Conservation (phyloP, 768 basidiomycete species). For the Baorangia bicolor region DNA sequence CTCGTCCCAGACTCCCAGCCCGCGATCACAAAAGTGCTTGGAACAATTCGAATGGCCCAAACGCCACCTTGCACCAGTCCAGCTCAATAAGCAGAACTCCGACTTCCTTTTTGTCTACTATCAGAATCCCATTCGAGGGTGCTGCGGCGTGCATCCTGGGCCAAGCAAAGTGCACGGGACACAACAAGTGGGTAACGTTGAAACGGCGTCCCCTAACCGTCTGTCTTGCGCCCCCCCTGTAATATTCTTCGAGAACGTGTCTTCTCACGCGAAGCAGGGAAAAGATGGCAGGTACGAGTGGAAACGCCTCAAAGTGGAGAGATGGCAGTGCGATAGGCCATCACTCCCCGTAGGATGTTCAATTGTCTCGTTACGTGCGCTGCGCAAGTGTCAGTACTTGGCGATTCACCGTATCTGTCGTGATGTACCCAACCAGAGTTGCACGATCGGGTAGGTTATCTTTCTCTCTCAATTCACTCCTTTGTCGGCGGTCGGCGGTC, state of each 20-base stretch:
- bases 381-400: neutral
- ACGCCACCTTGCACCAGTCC: neutral
- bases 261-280: conserved; percentile 4
- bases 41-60: neutral
- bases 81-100: neutral
- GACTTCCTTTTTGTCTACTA: neutral
- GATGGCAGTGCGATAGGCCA: conserved; percentile 1
- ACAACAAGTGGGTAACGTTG: neutral
- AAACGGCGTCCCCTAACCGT: neutral
- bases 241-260: neutral
- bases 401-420: neutral
- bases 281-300: neutral
- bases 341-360: neutral
- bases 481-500: neutral
- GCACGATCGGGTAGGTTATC: neutral
- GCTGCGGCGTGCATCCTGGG: neutral
- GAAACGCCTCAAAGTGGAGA: neutral
- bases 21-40: too few relatives aligned
- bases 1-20: neutral
- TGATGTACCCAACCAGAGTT: neutral
- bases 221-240: neutral
- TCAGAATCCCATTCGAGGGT: neutral
- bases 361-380: neutral
- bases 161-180: neutral
- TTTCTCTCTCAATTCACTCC: neutral